phyloP scores from a whole-genome alignment of 2,329 filamentous ascomycete genomes.

The Pseudogymnoascus sp. region DNA sequence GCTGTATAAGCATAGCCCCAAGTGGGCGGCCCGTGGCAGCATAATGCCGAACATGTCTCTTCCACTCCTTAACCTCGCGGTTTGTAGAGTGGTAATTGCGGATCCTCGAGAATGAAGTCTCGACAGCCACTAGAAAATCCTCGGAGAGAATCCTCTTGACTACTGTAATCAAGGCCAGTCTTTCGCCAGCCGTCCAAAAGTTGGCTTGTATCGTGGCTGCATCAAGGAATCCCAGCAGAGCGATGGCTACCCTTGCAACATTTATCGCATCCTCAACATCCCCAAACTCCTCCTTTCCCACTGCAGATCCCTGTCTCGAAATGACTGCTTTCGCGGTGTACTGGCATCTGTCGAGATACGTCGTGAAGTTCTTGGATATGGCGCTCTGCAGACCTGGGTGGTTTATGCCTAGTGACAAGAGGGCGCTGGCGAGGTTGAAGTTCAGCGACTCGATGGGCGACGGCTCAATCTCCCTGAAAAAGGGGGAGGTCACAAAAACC shows the following conservation, averaged over 20 bases:
- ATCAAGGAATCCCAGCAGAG: conserved; percentile 83
- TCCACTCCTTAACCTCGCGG: conserved; percentile 72
- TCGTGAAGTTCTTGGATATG: conserved; percentile 58
- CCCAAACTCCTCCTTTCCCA: conserved; percentile 40
- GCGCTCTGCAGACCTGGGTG: conserved; percentile 60
- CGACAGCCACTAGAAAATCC: conserved; percentile 74
- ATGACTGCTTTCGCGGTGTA: conserved; percentile 49
- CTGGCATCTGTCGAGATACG: conserved; percentile 65
- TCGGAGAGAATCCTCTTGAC: conserved; percentile 72
- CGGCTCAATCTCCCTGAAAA: conserved; percentile 73
- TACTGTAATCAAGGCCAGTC: conserved; percentile 63
- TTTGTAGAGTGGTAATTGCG: conserved; percentile 66
- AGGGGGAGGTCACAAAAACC: conserved; percentile 68
- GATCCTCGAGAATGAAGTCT: conserved; percentile 83
- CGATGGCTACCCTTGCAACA: conserved; percentile 69
- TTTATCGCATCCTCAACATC: conserved; percentile 57
- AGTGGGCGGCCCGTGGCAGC: conserved; percentile 69
- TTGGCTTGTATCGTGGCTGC: conserved; percentile 68
- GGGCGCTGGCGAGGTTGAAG: conserved; percentile 67
- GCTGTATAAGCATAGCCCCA: conserved; percentile 83
- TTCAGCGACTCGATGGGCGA: conserved; percentile 83
- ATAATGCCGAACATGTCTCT: conserved; percentile 75
- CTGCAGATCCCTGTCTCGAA: conserved; percentile 45
- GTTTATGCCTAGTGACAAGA: conserved; percentile 71
- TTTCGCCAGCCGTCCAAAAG: conserved; percentile 72